Evolutionary conservation across 768 basidiomycete species (phyloP), one percentile per base, ranked within the genome.

Genomic region (Mycena galericulata): DNA sequence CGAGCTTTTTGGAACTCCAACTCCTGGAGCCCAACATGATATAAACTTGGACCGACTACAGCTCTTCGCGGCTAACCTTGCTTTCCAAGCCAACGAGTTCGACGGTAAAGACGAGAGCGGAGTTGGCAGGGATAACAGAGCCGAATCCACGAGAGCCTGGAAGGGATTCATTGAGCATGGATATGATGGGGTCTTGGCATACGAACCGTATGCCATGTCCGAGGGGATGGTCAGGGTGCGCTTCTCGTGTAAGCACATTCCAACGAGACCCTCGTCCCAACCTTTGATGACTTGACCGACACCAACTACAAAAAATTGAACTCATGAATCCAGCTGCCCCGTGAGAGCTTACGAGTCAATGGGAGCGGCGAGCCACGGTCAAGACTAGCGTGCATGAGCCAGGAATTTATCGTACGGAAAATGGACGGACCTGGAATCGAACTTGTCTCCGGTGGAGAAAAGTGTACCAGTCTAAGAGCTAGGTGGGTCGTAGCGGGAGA

Each of bases 181-280:
- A 12, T 12, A 27, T 56, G 22, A 26, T 22, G 20, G 56, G 12
- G 22, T 1, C 34, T 17, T 3, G 18, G 22, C 3, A 34, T 49
- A 84, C 92, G 64, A 63, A 96, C 96, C 96, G 73, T 98, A 98
- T 24, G 90, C 96, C 82, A 90, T 81, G 55, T 82, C 68, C 8
- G 94, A 76, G 17, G 96, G 96, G 68, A 98, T 97, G 26, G 92
- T 96, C 67, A 98, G 86, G 6, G 85, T 94, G 47, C 96, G 91
- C 84, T 94, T 96, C 83, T 98, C 96, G 67, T 87, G 83, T 41
- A 95, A 76, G 76, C 96, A 97, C 90, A 97, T 96, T 61, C 92
- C 93, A 41, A 86, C 64, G 54, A 96, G 88, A 72, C 94, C 94
- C 45, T 93, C 80, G 72, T 96, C 94, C 94, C 94, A 96, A 20